Evolutionary conservation across 1,139 yeast genomes (phyloP), one percentile per base, ranked within the genome.

Genomic region (Geotrichum carabidarum): DNA sequence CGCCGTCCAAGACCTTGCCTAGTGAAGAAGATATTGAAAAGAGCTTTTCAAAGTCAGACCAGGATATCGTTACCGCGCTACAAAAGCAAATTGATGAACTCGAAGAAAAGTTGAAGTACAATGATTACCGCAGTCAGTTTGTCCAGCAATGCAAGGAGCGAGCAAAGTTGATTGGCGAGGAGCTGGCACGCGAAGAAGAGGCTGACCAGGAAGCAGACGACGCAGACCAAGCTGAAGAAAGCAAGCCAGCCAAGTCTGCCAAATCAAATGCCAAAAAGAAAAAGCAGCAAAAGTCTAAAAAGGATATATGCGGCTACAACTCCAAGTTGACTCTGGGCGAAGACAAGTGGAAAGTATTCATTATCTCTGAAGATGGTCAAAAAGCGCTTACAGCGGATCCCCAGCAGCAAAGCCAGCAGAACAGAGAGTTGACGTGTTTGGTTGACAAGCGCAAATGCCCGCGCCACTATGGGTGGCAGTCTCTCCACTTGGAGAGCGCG

Each of bases 401-500:
- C 17, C 17, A 44, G 38, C 42, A 38, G 34, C 37, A 53, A 15
- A 35, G 30, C 12, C 15, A 44, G 14, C 38, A 14, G n/a, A 63
- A 60, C 18, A 60, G 62, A 18, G 66, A 59, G 8, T 63, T 59
- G 34, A 56, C 81, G 2, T 87, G 95, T 65, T 64, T 81, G 14
- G 69, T 72, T n/a, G 93, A 86, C 52, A 80, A 79, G 59, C 76
- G 82, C 51, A 84, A 83, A 62, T 87, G 95, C 66, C 67, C 68
- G 4, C 77, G 81, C 50, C 95, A 87, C 63, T 74, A 75, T 48
- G 83, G 85, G 0, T 87, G 95, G 95, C 76, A 75, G 67, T 72
- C 72, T 48, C 76, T 86, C 52, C 64, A 76, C 14, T 67, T 71
- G 30, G 87, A 83, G 51, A 71, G 69, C 32, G 62, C 71, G 14